Base-by-base conservation (phyloP, 2,329 filamentous ascomycete species). In the Rhexocercosporidium sp. region DNA sequence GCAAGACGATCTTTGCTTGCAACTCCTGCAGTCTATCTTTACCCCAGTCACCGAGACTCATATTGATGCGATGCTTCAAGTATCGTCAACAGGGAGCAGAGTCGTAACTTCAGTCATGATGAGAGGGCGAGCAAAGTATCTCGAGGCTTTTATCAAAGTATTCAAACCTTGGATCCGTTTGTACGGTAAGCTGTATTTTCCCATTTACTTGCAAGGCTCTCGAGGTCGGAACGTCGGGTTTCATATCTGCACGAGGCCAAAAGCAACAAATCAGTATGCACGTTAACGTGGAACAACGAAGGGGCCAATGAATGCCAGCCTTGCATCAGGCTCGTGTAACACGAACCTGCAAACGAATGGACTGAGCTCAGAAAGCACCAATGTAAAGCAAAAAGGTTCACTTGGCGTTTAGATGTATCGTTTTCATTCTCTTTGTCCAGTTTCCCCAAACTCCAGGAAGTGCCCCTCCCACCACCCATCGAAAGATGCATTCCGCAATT, bases 191-290 rank as follows among this genome's bases (percentile, higher is more conserved):
- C 54, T 31, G 54, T 34, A 57, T 39, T 9, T 27, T n/a, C 11
- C 16, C 54, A 37, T 20, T 37, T 22, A 11, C 3, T 20, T 3
- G 3, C 9, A 1, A 14, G 20, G 34, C 6, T 27, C 20, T 57
- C 34, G 54, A 57, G 3, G 11, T 25, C 34, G 54, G 31, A 41
- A 12, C 1, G 25, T 31, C 49, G 49, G 31, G 34, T 20, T 57
- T 25, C 27, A 20, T 27, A 39, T 25, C 54, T 57, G 54, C 54
- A 57, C 9, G 34, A 57, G 27, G 34, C 54, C 34, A 39, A 37
- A 57, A 57, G 31, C 54, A 37, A 57, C 5, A 22, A 16, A 16
- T 41, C 11, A 39, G 11, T 57, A 57, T 57, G 54, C 54, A 57
- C 54, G 34, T 37, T 16, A 27, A 57, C 54, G 54, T 57, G 54